Evolutionary conservation across 2,329 filamentous ascomycete genomes (phyloP).

Genomic region (Colletotrichum aenigma): DNA sequence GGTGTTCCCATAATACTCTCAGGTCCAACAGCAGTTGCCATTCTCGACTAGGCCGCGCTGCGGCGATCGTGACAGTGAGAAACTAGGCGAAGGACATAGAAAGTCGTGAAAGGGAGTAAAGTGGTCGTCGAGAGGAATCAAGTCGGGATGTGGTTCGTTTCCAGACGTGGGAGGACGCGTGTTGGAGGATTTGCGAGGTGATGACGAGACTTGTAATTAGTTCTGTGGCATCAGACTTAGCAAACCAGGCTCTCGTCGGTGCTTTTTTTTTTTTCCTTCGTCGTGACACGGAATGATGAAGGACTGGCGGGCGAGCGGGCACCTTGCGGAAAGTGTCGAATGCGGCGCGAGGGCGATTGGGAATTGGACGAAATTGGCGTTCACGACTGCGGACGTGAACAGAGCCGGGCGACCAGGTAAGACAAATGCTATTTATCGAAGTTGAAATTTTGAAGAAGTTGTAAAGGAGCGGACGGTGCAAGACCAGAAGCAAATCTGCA

Average conservation of each 20-base stretch:
- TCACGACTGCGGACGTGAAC: slow-evolving; percentile 16
- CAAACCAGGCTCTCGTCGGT: background rate
- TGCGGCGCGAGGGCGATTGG: slow-evolving; percentile 13
- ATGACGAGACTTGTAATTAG: slow-evolving; percentile 6
- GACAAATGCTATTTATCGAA: slow-evolving; percentile 24
- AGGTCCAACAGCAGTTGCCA: slow-evolving; percentile 45
- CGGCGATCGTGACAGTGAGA: slow-evolving; percentile 49
- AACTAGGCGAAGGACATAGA: slow-evolving; percentile 48
- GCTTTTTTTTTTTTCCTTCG: background rate
- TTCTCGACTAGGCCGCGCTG: slow-evolving; percentile 49
- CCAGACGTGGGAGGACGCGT: background rate
- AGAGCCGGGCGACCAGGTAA: slow-evolving; percentile 23
- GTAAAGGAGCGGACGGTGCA: slow-evolving; percentile 32
- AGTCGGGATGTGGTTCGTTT: slow-evolving; percentile 7
- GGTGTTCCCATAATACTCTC: slow-evolving; percentile 35
- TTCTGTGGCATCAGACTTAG: slow-evolving; percentile 2
- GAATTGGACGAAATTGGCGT: slow-evolving; percentile 20
- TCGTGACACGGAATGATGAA: background rate
- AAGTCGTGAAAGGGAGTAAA: slow-evolving; percentile 21
- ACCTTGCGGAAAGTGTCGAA: slow-evolving; percentile 2
- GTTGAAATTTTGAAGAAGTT: slow-evolving; percentile 18
- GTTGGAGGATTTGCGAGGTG: background rate
- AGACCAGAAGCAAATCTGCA: slow-evolving; percentile 59
- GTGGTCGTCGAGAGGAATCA: background rate
- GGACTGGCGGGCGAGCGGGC: background rate